These are phyloP conservation scores for Allium sativum DNA, from an alignment of 106 monocot species.

Conservation along the genomic window DNA sequence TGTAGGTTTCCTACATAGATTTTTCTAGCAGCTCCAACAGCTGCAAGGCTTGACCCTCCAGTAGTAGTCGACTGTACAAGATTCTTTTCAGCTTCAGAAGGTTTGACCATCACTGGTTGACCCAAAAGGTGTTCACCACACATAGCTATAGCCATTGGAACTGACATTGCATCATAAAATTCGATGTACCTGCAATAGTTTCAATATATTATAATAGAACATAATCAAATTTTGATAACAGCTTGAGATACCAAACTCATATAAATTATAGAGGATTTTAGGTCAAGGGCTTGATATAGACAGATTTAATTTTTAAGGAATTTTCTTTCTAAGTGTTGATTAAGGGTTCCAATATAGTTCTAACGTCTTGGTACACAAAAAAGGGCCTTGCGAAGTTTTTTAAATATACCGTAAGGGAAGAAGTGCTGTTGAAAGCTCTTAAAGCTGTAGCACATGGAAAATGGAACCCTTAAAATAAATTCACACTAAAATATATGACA, in stretches of 20 bases:
- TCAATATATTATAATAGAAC: neutral
- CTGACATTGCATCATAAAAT: slow-evolving; percentile 80
- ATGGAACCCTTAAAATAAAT: too few relatives aligned
- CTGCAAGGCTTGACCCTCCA: slow-evolving; percentile 15
- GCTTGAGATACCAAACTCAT: neutral
- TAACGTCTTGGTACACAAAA: too few relatives aligned
- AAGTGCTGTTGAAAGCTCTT: too few relatives aligned
- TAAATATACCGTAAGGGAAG: too few relatives aligned
- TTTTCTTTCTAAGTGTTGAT: too few relatives aligned
- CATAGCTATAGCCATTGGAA: slow-evolving; percentile 53
- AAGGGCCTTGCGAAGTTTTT: too few relatives aligned
- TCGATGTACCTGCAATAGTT: slow-evolving; percentile 56
- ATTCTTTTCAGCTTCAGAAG: slow-evolving; percentile 92
- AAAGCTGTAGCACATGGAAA: too few relatives aligned
- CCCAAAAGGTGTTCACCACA: slow-evolving; percentile 72
- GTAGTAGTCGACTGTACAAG: slow-evolving; percentile 55
- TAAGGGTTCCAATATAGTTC: too few relatives aligned
- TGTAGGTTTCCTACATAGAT: slow-evolving; percentile 85
- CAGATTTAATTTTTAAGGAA: neutral
- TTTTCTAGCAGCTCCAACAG: slow-evolving; percentile 46
- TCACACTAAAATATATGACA: too few relatives aligned
- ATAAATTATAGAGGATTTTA: neutral
- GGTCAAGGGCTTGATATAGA: neutral
- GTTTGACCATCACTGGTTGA: slow-evolving; percentile 90
- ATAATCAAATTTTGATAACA: neutral